Evolutionary conservation across 345 rosid genomes (phyloP).

Genomic region (Euphorbia lathyris): DNA sequence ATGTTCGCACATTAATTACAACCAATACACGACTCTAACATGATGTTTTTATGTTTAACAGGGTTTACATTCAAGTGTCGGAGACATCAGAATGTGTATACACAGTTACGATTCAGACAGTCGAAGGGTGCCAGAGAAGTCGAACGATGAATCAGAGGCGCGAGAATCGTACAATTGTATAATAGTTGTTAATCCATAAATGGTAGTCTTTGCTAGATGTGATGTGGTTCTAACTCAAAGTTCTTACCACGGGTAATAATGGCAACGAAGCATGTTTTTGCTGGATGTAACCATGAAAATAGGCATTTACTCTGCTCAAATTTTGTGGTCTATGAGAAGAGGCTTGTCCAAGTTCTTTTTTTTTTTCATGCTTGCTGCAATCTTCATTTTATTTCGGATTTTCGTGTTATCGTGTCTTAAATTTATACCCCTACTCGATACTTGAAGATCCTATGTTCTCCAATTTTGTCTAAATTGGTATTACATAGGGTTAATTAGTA

Average conservation of each 20-base stretch:
- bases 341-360: neutral
- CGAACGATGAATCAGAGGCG: neutral
- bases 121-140: slow-evolving; percentile 9
- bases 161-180: slow-evolving; percentile 13
- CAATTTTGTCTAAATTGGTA: too few species aligned
- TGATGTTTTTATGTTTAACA: slow-evolving; percentile 4
- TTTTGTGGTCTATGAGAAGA: neutral
- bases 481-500: too few species aligned
- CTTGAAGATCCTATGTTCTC: too few species aligned
- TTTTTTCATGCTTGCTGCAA: neutral
- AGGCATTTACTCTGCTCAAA: neutral
- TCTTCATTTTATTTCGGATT: too few species aligned
- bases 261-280: neutral
- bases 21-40: neutral
- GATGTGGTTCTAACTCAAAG: neutral
- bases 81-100: slow-evolving; percentile 16
- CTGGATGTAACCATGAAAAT: neutral
- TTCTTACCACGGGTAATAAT: slow-evolving; percentile 2
- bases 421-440: too few species aligned
- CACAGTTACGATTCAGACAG: neutral
- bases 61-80: slow-evolving; percentile 15
- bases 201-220: neutral
- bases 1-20: neutral
- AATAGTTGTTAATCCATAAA: slow-evolving; percentile 7
- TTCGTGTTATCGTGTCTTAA: too few species aligned